A percentile compares a stretch with the other conserved stretches of the same genome.
Evolutionary conservation across 495 filamentous ascomycete genomes (phyloP).

Genomic region (Glonium stellatum): DNA sequence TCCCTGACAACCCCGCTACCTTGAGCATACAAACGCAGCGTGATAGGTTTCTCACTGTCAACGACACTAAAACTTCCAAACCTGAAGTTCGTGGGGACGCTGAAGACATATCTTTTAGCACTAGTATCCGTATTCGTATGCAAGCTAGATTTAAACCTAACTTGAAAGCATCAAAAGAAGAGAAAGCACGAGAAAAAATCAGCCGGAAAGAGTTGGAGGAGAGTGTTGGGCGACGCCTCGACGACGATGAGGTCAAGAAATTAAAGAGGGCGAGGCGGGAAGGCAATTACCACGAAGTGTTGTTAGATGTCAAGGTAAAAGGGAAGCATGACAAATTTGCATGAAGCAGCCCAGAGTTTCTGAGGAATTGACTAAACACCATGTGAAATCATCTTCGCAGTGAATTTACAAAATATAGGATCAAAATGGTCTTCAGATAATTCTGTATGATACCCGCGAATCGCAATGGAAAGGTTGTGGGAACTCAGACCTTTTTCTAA

Average conservation of each 20-base stretch:
- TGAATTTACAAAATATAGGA: no score
- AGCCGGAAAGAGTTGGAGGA: slow-evolving; percentile 82
- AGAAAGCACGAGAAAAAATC: slow-evolving; percentile 76
- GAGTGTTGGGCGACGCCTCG: slow-evolving; percentile 64
- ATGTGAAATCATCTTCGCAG: background rate
- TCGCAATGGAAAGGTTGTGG: no score
- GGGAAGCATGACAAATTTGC: slow-evolving; percentile 95
- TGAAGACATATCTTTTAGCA: slow-evolving; percentile 60
- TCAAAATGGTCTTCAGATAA: no score
- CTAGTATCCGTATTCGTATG: slow-evolving; percentile 80
- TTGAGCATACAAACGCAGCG: slow-evolving; percentile 34
- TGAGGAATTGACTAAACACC: background rate
- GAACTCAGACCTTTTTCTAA: no score
- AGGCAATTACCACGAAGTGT: slow-evolving; percentile 81
- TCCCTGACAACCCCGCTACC: slow-evolving; percentile 25
- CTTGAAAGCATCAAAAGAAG: slow-evolving; percentile 67
- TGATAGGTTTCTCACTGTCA: slow-evolving; percentile 35
- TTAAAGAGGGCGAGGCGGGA: slow-evolving; percentile 79
- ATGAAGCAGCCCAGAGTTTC: background rate
- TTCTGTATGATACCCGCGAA: no score
- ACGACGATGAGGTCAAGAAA: slow-evolving; percentile 76
- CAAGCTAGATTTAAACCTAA: slow-evolving; percentile 88
- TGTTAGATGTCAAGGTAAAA: slow-evolving; percentile 86
- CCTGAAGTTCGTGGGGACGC: slow-evolving; percentile 63
- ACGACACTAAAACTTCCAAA: slow-evolving; percentile 27